Evolutionary conservation across 257 asterid genomes (phyloP).

Genomic region (Lycium barbarum): DNA sequence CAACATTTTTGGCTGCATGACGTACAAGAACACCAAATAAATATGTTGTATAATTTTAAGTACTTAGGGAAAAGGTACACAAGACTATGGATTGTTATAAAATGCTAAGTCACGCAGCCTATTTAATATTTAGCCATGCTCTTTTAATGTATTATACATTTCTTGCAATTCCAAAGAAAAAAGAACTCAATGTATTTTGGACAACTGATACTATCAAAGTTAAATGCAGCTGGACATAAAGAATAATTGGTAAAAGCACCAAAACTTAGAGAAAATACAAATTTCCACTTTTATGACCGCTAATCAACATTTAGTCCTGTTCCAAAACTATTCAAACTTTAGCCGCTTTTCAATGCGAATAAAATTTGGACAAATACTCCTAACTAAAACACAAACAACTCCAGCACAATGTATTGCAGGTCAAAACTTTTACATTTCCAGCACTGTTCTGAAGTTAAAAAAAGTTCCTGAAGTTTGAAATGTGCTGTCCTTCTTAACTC

Average conservation of each 20-base stretch:
- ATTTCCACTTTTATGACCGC: background rate
- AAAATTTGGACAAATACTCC: background rate
- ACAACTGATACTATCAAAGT: conserved; percentile 14
- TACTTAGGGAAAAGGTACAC: background rate
- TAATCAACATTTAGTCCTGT: background rate
- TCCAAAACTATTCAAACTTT: background rate
- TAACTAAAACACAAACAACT: background rate
- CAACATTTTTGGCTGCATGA: conserved; percentile 1
- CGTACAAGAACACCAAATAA: background rate
- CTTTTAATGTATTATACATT: conserved; percentile 5
- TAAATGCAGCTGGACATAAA: conserved; percentile 13
- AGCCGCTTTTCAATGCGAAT: background rate
- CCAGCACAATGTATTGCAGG: background rate
- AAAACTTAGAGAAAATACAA: background rate
- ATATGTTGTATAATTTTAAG: background rate
- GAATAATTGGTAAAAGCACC: background rate
- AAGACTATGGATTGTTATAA: conserved; percentile 4
- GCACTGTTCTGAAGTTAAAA: background rate
- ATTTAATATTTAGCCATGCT: background rate
- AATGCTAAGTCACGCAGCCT: background rate
- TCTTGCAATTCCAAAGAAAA: conserved; percentile 5
- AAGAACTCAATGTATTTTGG: background rate
- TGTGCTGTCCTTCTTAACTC: conserved; percentile 8
- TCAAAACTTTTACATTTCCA: background rate
- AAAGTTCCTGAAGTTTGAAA: background rate